Base-by-base conservation (phyloP, 805 yeast species). In the Ogataea nakhonphanomensis region DNA sequence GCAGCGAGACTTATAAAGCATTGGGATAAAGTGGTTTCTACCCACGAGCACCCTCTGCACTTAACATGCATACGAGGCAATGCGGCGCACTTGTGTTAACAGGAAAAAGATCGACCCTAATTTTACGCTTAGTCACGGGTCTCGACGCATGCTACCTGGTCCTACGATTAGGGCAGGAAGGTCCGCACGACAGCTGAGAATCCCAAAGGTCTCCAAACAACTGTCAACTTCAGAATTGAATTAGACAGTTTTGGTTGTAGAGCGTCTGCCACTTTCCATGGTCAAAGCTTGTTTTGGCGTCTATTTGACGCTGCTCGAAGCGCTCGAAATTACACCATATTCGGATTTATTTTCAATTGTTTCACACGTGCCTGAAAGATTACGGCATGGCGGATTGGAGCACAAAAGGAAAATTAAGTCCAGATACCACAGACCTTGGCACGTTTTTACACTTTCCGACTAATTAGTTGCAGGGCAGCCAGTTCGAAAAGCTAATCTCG, bases 1-100 rank as follows among this genome's bases (percentile, higher is more conserved):
- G 20, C 25, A 20, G 7, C 15, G 25, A 17, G 12, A 25, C 32
- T 32, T 38, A 33, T 32, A 38, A 38, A 38, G 33, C 31, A 8
- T 25, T 9, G 13, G 7, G 9, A 26, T 3, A 25, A 9, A 7
- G n/a, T 9, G 26, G n/a, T 10, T 4, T 25, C n/a, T 4, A 9
- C 26, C 4, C n/a, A 25, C n/a, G 26, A n/a, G 26, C 26, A 17
- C 20, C 20, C 5, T 17, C 20, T 17, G 20, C 20, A 17, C 5
- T 17, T 17, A 17, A 5, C 5, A 28, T 9, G 9, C 14, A 34
- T 11, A 26, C 26, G 33, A 33, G 35, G 40, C 35, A 5, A 8
- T 8, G 40, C 40, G 35, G 35, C 35, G 17, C 30, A 11, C 26
- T 35, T 25, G 22, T 24, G 14, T 8, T 9, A 30, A 5, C 34